Conservation (phyloP, 2,329 filamentous ascomycete genomes). For the Pestalotiopsis sp. region DNA sequence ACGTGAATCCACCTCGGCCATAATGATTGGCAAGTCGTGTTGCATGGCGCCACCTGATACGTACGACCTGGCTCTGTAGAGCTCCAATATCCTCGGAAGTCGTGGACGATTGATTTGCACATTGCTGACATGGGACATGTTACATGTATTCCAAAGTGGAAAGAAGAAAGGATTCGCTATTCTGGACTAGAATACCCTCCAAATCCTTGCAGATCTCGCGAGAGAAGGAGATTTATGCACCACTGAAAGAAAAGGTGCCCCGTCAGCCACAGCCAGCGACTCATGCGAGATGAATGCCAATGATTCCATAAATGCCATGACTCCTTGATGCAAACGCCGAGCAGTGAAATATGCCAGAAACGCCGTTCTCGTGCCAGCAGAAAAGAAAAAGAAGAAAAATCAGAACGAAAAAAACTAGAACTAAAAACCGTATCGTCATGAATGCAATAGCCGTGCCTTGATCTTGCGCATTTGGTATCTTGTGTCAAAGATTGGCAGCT, state of each 20-base stretch:
- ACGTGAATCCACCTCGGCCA: not conserved
- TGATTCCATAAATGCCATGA: not conserved
- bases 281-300: constrained; percentile 1
- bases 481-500: not conserved
- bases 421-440: not conserved
- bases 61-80: not conserved
- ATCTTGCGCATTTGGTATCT: not conserved
- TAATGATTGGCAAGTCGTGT: not conserved
- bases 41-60: not conserved
- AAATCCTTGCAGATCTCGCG: constrained; percentile 4
- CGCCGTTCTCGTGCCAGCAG: not conserved
- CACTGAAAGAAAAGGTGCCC: not conserved
- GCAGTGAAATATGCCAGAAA: constrained; percentile 2
- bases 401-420: not conserved
- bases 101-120: not conserved
- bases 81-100: not conserved
- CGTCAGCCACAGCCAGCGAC: not conserved
- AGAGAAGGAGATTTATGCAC: not conserved
- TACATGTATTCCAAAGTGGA: not conserved
- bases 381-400: not conserved
- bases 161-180: not conserved
- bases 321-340: not conserved
- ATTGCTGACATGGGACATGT: not conserved
- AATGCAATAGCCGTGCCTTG: not conserved
- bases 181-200: not conserved